Percentiles rank a stretch among this genome's conserved stretches.
These are phyloP conservation scores for Waltiozyma sp. DNA, from an alignment of 1,139 yeast genomes.

Conservation along the genomic window DNA sequence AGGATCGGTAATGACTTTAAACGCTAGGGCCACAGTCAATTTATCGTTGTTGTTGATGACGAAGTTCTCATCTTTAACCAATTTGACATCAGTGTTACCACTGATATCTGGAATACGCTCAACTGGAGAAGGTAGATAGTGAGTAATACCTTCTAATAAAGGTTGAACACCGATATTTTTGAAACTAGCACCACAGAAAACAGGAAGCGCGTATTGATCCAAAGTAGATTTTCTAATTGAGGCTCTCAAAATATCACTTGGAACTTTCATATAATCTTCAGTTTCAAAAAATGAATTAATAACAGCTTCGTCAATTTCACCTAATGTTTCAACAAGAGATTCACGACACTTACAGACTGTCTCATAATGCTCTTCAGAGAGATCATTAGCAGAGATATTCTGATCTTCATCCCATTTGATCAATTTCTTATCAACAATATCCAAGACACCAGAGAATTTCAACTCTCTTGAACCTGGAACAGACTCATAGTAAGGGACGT, in stretches of 20 bases:
- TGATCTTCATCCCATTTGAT: conserved; percentile 50
- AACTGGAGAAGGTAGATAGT: conserved; percentile 73
- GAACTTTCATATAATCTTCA: conserved; percentile 58
- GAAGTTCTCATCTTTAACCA: conserved; percentile 36
- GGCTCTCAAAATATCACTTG: conserved; percentile 35
- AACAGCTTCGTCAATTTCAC: conserved; percentile 70
- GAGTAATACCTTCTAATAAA: conserved; percentile 68
- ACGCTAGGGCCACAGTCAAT: conserved; percentile 73
- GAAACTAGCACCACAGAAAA: conserved; percentile 89
- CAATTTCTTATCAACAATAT: conserved; percentile 58
- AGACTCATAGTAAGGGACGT: conserved; percentile 59
- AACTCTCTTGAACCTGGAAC: conserved; percentile 27
- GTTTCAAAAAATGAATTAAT: conserved; percentile 67
- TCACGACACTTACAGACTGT: conserved; percentile 53
- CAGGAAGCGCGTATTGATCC: conserved; percentile 53
- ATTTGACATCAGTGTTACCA: conserved; percentile 17
- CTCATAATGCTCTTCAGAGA: conserved; percentile 29
- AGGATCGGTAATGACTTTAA: conserved; percentile 82
- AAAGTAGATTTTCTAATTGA: conserved; percentile 61
- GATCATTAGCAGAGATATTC: conserved; percentile 46
- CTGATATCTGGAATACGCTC: conserved; percentile 53
- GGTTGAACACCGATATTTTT: conserved; percentile 93
- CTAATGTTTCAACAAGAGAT: conserved; percentile 70
- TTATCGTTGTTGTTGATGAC: conserved; percentile 44
- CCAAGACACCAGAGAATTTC: conserved; percentile 70